Evolutionary conservation across 768 basidiomycete species (phyloP), one percentile per base, ranked within the genome.

Genomic region (Kwoniella sp.): DNA sequence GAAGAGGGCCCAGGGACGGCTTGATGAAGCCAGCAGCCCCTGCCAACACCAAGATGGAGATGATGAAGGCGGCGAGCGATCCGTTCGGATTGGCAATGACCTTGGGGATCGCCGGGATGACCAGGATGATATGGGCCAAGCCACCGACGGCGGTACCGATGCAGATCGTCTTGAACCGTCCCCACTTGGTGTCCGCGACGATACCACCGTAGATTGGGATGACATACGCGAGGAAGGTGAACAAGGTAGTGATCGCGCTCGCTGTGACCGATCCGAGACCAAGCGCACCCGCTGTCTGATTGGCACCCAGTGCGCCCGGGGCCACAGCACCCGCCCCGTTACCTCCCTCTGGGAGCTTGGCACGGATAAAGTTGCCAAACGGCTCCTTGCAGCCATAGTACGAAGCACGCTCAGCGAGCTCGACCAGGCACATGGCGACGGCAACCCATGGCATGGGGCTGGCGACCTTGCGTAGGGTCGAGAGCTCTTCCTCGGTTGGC

Each of bases 21-120:
- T 75, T 75, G 65, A 73, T 72, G 57, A 71, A 67, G 11, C 71
- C 71, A 23, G 66, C 59, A n/a, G 65, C 70, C 32, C 64, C 63
- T 7, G 70, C 61, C 19, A 73, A 60, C 42, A 65, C 65, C 33
- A 71, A 8, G 41, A 71, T 39, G 10, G 62, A 52, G 48, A 70
- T 50, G 50, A 66, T 59, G 61, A 74, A 71, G 17, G 47, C 34
- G 26, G 53, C 66, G 22, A 73, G 37, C 5, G 63, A 49, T 17
- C 33, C 56, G 15, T 67, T 57, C 17, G 63, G 50, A 19, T 53
- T 47, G 12, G 49, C 28, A 27, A 73, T 71, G 22, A 71, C 62
- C 1, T 33, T 26, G 0, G 67, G 67, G 37, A 71, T 62, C 10
- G 67, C 70, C 14, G 68, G 63, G 38, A 71, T 63, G 36, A 69